Evolutionary conservation across 495 filamentous ascomycete species (phyloP).

Genomic region (Neurospora sp.): DNA sequence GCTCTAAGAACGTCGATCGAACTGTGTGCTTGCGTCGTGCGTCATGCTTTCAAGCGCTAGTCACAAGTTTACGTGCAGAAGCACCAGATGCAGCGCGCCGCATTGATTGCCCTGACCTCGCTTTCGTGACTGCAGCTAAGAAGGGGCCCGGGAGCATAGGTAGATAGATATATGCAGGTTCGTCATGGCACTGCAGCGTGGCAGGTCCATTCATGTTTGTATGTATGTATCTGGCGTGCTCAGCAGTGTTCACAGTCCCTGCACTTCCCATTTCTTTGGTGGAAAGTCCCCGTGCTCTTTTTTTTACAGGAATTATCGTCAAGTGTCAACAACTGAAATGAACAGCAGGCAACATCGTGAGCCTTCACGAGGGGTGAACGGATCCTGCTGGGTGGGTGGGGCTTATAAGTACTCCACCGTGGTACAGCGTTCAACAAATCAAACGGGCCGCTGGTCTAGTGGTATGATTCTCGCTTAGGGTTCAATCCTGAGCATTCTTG

Average conservation of each 20-base stretch:
- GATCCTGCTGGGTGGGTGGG: too few species aligned
- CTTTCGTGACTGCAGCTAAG: neutral
- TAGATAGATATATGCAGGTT: too few species aligned
- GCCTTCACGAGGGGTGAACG: too few species aligned
- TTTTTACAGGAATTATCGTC: neutral
- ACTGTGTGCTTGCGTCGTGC: neutral
- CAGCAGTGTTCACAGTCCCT: too few species aligned
- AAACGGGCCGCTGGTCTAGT: neutral
- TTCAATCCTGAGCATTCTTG: neutral
- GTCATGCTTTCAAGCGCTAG: neutral
- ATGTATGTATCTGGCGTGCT: too few species aligned
- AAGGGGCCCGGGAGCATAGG: too few species aligned
- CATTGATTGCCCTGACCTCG: neutral
- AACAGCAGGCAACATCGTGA: too few species aligned
- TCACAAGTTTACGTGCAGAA: neutral
- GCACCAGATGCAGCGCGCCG: neutral
- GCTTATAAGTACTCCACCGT: neutral
- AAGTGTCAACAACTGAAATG: neutral
- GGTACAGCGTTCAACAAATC: neutral
- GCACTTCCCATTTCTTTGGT: too few species aligned
- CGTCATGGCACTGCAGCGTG: too few species aligned
- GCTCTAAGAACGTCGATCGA: neutral
- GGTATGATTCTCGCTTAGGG: neutral
- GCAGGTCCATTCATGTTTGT: too few species aligned
- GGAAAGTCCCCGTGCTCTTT: too few species aligned